phyloP scores from a whole-genome alignment of 768 basidiomycete genomes.

The Leccinum arenicola region DNA sequence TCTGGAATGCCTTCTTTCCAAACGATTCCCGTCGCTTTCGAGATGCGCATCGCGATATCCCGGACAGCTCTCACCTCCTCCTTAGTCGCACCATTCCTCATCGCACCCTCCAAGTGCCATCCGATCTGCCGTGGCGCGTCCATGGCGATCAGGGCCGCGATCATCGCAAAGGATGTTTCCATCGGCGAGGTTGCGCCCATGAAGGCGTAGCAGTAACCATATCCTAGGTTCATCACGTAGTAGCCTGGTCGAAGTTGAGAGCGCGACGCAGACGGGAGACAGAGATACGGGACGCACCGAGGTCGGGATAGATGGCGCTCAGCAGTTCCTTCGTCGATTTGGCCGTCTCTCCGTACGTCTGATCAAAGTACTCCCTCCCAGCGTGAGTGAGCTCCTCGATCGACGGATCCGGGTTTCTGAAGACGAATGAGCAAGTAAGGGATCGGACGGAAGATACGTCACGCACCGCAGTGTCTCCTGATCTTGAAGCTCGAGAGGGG shows the following conservation, averaged over 20 bases:
- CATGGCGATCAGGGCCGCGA: conserved; percentile 58
- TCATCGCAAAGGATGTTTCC: conserved; percentile 59
- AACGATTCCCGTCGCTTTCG: conserved; percentile 42
- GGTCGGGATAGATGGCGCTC: conserved; percentile 54
- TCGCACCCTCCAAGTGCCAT: conserved; percentile 65
- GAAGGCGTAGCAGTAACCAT: conserved; percentile 55
- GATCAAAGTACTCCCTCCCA: conserved; percentile 45
- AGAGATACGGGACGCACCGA: conserved; percentile 43
- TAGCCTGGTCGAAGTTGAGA: conserved; percentile 45
- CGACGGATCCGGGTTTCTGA: conserved; percentile 41
- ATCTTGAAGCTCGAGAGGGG: conserved; percentile 52
- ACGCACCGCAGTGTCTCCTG: conserved; percentile 44
- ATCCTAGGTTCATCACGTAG: conserved; percentile 52
- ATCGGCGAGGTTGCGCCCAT: conserved; percentile 43
- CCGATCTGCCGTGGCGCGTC: conserved; percentile 61
- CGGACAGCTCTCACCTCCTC: conserved; percentile 55
- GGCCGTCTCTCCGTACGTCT: conserved; percentile 57
- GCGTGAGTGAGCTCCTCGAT: conserved; percentile 41
- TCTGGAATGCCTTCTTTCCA: conserved; percentile 59
- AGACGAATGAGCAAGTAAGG: neutral
- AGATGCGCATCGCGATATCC: conserved; percentile 51
- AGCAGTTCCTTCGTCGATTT: conserved; percentile 46
- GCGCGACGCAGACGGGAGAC: neutral
- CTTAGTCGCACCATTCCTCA: conserved; percentile 49
- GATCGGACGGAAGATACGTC: neutral